phyloP scores from a whole-genome alignment of 2,329 filamentous ascomycete species.

The Penicillium hordei region DNA sequence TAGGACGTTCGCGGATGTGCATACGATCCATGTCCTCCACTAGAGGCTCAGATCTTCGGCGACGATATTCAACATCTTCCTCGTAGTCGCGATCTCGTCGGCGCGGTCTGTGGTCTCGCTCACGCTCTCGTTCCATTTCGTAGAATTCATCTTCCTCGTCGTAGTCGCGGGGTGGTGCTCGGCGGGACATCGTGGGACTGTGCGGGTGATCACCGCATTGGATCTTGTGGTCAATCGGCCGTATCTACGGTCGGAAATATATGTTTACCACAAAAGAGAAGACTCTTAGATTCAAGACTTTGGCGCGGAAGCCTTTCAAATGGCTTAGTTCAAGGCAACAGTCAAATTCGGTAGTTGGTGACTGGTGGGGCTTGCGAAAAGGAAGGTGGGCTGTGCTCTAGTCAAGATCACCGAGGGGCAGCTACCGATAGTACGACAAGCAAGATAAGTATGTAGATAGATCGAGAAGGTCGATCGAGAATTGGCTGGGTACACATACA shows the following conservation, averaged over 20 bases:
- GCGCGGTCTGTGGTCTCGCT: constrained; percentile 24
- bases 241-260: neutral
- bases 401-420: neutral
- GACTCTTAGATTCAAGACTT: neutral
- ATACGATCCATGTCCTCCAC: constrained; percentile 46
- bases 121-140: constrained; percentile 29
- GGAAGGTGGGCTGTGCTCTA: neutral
- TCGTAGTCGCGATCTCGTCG: constrained; percentile 30
- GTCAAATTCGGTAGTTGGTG: neutral
- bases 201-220: constrained; percentile 4
- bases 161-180: constrained; percentile 26
- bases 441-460: neutral
- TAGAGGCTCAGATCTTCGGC: constrained; percentile 40
- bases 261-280: neutral
- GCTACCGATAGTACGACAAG: neutral
- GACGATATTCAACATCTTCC: constrained; percentile 30
- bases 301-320: neutral
- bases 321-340: neutral
- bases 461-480: neutral
- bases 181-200: constrained; percentile 32
- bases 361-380: neutral
- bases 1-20: constrained; percentile 40
- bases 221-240: neutral
- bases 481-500: neutral
- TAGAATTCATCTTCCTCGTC: constrained; percentile 34